Evolutionary conservation across 2,329 filamentous ascomycete genomes (phyloP).

Genomic region (Diplodia seriata): DNA sequence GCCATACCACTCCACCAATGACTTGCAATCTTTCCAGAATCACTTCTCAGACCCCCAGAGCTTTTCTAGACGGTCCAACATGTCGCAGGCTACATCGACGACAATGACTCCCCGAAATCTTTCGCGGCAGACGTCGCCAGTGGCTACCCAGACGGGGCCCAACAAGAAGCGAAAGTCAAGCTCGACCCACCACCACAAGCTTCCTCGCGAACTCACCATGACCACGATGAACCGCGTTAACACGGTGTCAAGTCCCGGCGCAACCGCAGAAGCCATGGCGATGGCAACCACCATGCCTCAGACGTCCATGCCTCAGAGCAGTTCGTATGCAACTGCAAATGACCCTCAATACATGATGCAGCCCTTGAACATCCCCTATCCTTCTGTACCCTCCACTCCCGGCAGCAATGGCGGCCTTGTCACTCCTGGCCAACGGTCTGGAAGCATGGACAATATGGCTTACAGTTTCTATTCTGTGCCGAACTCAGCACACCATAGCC

Average conservation of each 20-base stretch:
- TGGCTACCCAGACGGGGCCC: slow-evolving; percentile 65
- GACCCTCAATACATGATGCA: slow-evolving; percentile 30
- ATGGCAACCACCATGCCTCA: slow-evolving; percentile 36
- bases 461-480: slow-evolving; percentile 72
- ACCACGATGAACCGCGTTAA: slow-evolving; percentile 88
- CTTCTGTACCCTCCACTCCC: slow-evolving; percentile 70
- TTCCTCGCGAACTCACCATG: slow-evolving; percentile 80
- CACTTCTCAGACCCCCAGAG: slow-evolving; percentile 5
- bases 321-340: slow-evolving; percentile 30
- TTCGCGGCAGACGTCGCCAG: slow-evolving; percentile 77
- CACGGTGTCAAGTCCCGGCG: slow-evolving; percentile 46
- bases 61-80: slow-evolving; percentile 13
- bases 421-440: slow-evolving; percentile 63
- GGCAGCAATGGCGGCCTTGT: slow-evolving; percentile 64
- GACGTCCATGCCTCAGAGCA: slow-evolving; percentile 42
- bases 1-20: slow-evolving; percentile 67
- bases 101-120: slow-evolving; percentile 66
- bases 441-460: slow-evolving; percentile 70
- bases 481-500: slow-evolving; percentile 74
- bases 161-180: slow-evolving; percentile 85
- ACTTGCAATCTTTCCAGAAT: slow-evolving; percentile 65
- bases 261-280: neutral
- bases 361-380: slow-evolving; percentile 50
- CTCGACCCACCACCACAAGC: slow-evolving; percentile 59
- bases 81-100: slow-evolving; percentile 50